A percentile compares a stretch with the other conserved stretches of the same genome.
These are phyloP conservation scores for Magnolia kwangsiensis DNA, from an alignment of 164 flowering plant genomes.

Conservation along the genomic window DNA sequence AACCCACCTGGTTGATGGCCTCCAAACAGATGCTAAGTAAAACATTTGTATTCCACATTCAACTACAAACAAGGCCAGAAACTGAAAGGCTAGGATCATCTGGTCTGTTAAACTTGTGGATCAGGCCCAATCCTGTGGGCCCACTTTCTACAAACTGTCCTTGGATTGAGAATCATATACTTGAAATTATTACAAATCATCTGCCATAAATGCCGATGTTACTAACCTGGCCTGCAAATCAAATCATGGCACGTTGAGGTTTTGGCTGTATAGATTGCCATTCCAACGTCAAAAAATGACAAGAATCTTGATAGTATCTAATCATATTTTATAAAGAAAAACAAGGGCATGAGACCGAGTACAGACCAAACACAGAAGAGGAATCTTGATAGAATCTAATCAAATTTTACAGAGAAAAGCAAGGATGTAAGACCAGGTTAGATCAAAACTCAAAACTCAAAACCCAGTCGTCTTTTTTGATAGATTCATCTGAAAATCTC, in stretches of 20 bases:
- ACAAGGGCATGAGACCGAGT: not conserved
- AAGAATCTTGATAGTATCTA: not conserved
- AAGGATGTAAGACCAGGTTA: not conserved
- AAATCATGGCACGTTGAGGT: not conserved
- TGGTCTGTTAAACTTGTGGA: too few relatives aligned
- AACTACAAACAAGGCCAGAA: too few relatives aligned
- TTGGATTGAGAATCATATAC: too few relatives aligned
- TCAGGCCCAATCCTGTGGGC: too few relatives aligned
- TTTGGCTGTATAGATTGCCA: not conserved
- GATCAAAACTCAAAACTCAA: not conserved
- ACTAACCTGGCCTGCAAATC: slow-evolving; percentile 7
- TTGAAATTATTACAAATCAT: not conserved
- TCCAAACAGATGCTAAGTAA: too few relatives aligned
- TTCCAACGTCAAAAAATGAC: not conserved
- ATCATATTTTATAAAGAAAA: not conserved
- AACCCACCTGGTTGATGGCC: too few relatives aligned
- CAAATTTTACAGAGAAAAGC: not conserved
- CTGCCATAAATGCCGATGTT: slow-evolving; percentile 6
- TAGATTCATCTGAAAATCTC: slow-evolving; percentile 3
- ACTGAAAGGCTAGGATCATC: too few relatives aligned
- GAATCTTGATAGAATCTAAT: not conserved
- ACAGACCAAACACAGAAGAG: not conserved
- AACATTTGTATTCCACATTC: too few relatives aligned
- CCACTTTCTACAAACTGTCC: too few relatives aligned
- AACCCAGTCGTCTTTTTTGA: not conserved